Evolutionary conservation across 2,329 filamentous ascomycete species (phyloP).

Genomic region (Diatrype stigma): DNA sequence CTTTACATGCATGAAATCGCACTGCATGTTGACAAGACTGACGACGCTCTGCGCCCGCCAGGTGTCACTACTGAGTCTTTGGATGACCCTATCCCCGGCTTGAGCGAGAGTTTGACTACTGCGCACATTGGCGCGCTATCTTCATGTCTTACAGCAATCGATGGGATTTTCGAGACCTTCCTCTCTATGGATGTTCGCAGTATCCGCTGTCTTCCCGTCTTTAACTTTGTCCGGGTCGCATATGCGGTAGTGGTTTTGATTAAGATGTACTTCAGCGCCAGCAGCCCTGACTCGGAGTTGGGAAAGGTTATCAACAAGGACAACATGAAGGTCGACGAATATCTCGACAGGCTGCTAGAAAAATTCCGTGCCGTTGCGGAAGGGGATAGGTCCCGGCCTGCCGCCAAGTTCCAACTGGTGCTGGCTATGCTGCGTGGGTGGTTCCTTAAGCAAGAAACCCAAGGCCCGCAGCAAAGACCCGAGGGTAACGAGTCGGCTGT

Average conservation of each 20-base stretch:
- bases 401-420: constrained; percentile 67
- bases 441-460: constrained; percentile 52
- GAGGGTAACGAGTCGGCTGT: constrained; percentile 1
- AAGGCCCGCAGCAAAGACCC: constrained; percentile 8
- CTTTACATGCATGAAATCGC: constrained; percentile 75
- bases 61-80: constrained; percentile 43
- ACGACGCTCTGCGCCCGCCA: constrained; percentile 42
- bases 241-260: constrained; percentile 69
- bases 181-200: constrained; percentile 53
- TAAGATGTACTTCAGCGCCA: constrained; percentile 68
- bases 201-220: constrained; percentile 64
- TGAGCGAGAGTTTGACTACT: constrained; percentile 39
- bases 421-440: constrained; percentile 66
- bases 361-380: constrained; percentile 63
- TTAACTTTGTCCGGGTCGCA: constrained; percentile 67
- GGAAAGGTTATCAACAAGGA: constrained; percentile 66
- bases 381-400: constrained; percentile 59
- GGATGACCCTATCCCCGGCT: constrained; percentile 37
- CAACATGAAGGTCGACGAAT: constrained; percentile 60
- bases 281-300: constrained; percentile 59
- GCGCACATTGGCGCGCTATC: constrained; percentile 65
- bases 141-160: constrained; percentile 62
- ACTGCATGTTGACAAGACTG: constrained; percentile 59
- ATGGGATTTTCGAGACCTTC: constrained; percentile 63
- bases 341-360: constrained; percentile 66